phyloP scores from a whole-genome alignment of 768 basidiomycete species.

The Chalciporus piperatus region DNA sequence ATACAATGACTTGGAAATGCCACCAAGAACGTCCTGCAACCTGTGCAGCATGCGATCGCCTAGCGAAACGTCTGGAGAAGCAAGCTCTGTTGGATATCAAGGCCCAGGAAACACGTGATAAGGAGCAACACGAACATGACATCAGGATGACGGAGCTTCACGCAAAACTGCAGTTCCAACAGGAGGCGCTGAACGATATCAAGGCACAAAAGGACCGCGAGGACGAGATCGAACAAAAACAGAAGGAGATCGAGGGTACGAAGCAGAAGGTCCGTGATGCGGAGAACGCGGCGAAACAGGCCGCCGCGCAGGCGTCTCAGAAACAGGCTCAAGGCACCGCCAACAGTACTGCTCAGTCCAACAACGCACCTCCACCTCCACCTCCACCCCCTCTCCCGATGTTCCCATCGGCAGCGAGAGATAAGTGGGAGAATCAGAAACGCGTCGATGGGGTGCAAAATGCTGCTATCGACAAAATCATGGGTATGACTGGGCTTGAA shows the following conservation, averaged over 20 bases:
- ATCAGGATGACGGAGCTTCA: constrained; percentile 42
- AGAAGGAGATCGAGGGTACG: constrained; percentile 42
- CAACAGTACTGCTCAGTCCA: constrained; percentile 1
- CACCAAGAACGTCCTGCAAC: constrained; percentile 33
- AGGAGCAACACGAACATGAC: constrained; percentile 42
- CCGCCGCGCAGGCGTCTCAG: constrained; percentile 3
- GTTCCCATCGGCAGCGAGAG: constrained; percentile 36
- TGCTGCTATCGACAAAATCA: constrained; percentile 57
- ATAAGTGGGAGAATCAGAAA: constrained; percentile 61
- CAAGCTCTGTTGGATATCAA: constrained; percentile 40
- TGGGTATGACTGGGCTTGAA: constrained; percentile 70
- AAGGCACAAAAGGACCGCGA: constrained; percentile 45
- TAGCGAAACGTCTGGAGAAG: constrained; percentile 39
- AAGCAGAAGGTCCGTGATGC: constrained; percentile 17
- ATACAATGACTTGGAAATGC: constrained; percentile 47
- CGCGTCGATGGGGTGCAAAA: constrained; percentile 49
- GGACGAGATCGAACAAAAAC: constrained; percentile 38
- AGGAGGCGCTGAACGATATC: constrained; percentile 35
- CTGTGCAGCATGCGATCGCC: constrained; percentile 48
- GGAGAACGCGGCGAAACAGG: constrained; percentile 12
- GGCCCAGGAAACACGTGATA: constrained; percentile 44
- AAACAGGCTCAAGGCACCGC: not conserved
- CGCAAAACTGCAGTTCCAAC: constrained; percentile 33
- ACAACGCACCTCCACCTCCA: constrained; percentile 3
- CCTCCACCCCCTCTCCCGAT: constrained; percentile 10